Conservation (phyloP, 352 stramenopile genomes). For the Globisporangium echinulatum region DNA sequence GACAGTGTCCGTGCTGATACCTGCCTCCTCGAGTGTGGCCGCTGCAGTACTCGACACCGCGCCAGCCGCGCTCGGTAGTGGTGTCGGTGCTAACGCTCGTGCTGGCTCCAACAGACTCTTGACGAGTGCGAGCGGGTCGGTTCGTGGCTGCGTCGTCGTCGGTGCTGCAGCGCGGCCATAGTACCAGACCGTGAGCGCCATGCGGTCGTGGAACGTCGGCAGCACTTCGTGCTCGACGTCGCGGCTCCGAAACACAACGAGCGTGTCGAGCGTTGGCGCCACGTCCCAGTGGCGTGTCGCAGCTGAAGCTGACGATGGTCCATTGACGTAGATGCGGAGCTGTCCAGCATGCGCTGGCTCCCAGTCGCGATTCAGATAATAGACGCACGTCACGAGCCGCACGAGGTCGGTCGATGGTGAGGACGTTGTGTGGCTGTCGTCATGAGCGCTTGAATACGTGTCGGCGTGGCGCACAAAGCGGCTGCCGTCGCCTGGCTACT, state of each 20-base stretch:
- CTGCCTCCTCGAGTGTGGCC: neutral
- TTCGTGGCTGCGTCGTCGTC: neutral
- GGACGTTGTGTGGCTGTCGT: conserved; percentile 12
- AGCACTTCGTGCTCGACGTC: conserved; percentile 89
- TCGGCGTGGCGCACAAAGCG: conserved; percentile 70
- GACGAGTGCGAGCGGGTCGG: neutral
- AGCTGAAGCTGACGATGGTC: neutral
- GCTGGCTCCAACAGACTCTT: neutral
- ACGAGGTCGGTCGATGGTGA: conserved; percentile 20
- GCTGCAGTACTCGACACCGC: no score
- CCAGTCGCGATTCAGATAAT: conserved; percentile 84
- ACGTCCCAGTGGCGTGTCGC: conserved; percentile 51
- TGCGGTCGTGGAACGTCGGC: conserved; percentile 70
- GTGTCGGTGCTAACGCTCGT: neutral
- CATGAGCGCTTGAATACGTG: conserved; percentile 41
- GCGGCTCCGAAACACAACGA: conserved; percentile 90
- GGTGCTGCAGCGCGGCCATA: conserved; percentile 44
- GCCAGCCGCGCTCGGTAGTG: neutral
- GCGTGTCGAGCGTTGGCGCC: conserved; percentile 72
- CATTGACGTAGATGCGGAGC: conserved; percentile 57
- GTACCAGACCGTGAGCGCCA: conserved; percentile 93
- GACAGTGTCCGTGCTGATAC: no score
- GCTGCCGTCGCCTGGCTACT: conserved; percentile 52
- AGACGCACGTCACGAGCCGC: conserved; percentile 74
- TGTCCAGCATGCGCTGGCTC: conserved; percentile 45